Evolutionary conservation across 371 early-diverging fungal species (phyloP).

Genomic region (Rhizopus microsporus): DNA sequence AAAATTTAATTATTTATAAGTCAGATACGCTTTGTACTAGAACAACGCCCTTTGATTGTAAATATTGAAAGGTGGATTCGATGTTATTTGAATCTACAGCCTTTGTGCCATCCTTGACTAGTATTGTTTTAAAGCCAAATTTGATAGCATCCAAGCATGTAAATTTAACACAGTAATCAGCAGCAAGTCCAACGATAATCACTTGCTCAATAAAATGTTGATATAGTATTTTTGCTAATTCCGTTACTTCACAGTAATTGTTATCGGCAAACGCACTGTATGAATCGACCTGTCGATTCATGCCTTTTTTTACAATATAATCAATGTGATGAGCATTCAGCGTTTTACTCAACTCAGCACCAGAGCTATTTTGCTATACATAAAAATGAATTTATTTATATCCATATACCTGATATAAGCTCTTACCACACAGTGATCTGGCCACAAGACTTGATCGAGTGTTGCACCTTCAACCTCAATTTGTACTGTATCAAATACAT

Average conservation of each 20-base stretch:
- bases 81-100: slow-evolving; percentile 27
- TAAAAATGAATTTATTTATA: not conserved
- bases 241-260: slow-evolving; percentile 37
- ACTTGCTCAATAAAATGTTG: slow-evolving; percentile 35
- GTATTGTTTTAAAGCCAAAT: slow-evolving; percentile 46
- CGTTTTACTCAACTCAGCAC: slow-evolving; percentile 22
- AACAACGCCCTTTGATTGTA: slow-evolving; percentile 38
- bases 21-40: slow-evolving; percentile 9
- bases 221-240: slow-evolving; percentile 36
- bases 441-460: slow-evolving; percentile 39
- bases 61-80: slow-evolving; percentile 18
- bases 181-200: slow-evolving; percentile 39
- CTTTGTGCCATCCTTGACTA: slow-evolving; percentile 36
- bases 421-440: slow-evolving; percentile 49
- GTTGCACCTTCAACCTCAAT: slow-evolving; percentile 32
- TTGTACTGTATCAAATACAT: slow-evolving; percentile 29
- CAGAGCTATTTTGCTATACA: slow-evolving; percentile 31
- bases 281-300: slow-evolving; percentile 39
- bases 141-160: slow-evolving; percentile 46
- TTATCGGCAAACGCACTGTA: slow-evolving; percentile 52
- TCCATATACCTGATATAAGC: not conserved
- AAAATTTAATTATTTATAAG: not conserved
- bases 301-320: slow-evolving; percentile 32
- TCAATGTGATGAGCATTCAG: slow-evolving; percentile 20
- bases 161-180: slow-evolving; percentile 47